These are phyloP conservation scores for Pseudofabraea citricarpa DNA, from an alignment of 2,329 filamentous ascomycete species.

Conservation along the genomic window DNA sequence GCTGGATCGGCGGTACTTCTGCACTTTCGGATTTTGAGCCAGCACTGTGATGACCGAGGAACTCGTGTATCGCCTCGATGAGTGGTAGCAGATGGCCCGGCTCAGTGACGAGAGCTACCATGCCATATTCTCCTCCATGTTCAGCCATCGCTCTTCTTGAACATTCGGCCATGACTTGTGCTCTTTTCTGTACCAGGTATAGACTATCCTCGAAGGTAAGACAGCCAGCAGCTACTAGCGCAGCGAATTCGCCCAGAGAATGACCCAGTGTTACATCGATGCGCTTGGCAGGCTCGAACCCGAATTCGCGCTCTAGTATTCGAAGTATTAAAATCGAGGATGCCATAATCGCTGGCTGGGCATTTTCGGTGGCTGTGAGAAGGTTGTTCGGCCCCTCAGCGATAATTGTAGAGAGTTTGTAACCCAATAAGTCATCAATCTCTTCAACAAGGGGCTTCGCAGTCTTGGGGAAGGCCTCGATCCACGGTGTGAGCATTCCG, in stretches of 20 bases:
- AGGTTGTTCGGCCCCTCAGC: conserved; percentile 70
- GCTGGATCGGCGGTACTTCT: conserved; percentile 69
- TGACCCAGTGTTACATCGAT: conserved; percentile 85
- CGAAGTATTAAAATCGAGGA: conserved; percentile 86
- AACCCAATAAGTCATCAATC: conserved; percentile 73
- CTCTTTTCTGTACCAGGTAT: conserved; percentile 69
- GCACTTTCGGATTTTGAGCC: conserved; percentile 64
- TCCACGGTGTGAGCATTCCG: conserved; percentile 82
- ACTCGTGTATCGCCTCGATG: conserved; percentile 71
- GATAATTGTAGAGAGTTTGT: conserved; percentile 73
- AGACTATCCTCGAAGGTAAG: conserved; percentile 74
- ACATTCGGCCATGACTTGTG: conserved; percentile 77
- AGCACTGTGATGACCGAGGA: conserved; percentile 65
- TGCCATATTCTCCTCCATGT: conserved; percentile 81
- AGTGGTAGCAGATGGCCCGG: conserved; percentile 67
- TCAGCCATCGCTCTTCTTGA: conserved; percentile 59
- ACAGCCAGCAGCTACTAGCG: conserved; percentile 79
- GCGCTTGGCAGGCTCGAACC: conserved; percentile 63
- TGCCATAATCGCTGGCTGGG: conserved; percentile 95
- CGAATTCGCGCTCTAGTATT: conserved; percentile 80
- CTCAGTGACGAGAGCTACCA: conserved; percentile 90
- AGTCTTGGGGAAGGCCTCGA: conserved; percentile 77
- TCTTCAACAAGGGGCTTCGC: conserved; percentile 75
- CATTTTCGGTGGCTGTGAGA: conserved; percentile 79
- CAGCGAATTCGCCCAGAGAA: conserved; percentile 89